Evolutionary conservation across 768 basidiomycete genomes (phyloP), one percentile per base, ranked within the genome.

Genomic region (Galerina sulciceps): DNA sequence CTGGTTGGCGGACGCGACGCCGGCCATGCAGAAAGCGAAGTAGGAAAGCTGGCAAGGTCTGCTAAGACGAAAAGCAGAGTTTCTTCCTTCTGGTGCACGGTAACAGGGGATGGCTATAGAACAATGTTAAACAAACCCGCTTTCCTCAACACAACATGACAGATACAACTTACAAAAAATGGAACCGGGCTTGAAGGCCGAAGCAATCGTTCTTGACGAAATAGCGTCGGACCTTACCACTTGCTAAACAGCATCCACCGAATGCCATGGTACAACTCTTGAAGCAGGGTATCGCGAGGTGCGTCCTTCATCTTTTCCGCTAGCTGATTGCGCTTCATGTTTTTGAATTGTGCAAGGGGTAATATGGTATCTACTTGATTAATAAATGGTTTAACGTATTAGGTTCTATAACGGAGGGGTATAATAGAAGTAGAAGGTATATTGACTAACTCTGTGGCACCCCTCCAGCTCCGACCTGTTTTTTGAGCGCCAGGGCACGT

Each of bases 181-280:
- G n/a, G n/a, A n/a, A n/a, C n/a, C n/a, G n/a, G n/a, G n/a, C n/a
- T n/a, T n/a, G n/a, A n/a, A n/a, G n/a, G n/a, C n/a, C n/a, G n/a
- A n/a, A 31, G 26, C 26, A 31, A 31, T 31, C 26, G 26, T 31
- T 31, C 26, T 8, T 31, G 26, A 31, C 26, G 26, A 37, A 50
- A 50, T 10, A 14, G 49, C 49, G 35, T 38, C 9, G 37, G 40
- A 20, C 22, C 36, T 74, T 63, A 82, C 49, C 78, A 75, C 62
- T 76, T 79, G 57, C 81, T 75, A 65, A 81, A 86, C 15, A 85
- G 13, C 10, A 81, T 59, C 85, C 84, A 86, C 59, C 71, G 74
- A 18, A 84, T 43, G 31, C 76, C 75, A 64, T 86, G 80, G 52
- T 77, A 84, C 18, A 82, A 17, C 42, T 68, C 66, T 45, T 52